Evolutionary conservation across 306 rosid genomes (phyloP).

Genomic region (Arachis hypogaea): DNA sequence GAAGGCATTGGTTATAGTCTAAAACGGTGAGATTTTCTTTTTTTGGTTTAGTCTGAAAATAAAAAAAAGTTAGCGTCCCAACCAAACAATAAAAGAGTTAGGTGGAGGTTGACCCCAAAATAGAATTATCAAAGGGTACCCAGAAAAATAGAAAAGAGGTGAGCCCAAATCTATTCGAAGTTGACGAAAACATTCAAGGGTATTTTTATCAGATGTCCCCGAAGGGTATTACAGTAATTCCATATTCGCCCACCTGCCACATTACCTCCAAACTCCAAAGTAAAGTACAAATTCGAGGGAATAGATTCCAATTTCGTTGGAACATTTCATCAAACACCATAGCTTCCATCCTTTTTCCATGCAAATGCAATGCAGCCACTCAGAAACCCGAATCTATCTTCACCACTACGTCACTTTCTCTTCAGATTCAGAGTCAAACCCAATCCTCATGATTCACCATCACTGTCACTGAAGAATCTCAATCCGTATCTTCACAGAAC

Average conservation of each 20-base stretch:
- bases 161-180: background rate
- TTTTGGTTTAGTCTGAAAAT: too few species aligned
- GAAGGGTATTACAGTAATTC: background rate
- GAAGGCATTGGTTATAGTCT: too few species aligned
- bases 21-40: too few species aligned
- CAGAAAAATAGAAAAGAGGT: background rate
- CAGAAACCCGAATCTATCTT: constrained; percentile 14
- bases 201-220: too few species aligned
- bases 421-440: constrained; percentile 37
- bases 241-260: background rate
- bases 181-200: background rate
- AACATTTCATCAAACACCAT: background rate
- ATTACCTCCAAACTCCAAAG: too few species aligned
- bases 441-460: background rate
- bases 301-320: background rate
- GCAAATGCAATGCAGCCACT: constrained; percentile 35
- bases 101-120: background rate
- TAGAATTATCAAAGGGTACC: too few species aligned
- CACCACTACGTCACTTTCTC: background rate
- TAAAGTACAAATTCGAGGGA: background rate
- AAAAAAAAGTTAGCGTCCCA: too few species aligned
- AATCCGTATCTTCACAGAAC: constrained; percentile 11
- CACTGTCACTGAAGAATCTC: background rate
- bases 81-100: too few species aligned
- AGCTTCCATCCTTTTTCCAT: background rate